A percentile compares a stretch with the other conserved stretches of the same genome.
Conservation (phyloP, 2,329 filamentous ascomycete species). For the Nigrospora sphaerica region DNA sequence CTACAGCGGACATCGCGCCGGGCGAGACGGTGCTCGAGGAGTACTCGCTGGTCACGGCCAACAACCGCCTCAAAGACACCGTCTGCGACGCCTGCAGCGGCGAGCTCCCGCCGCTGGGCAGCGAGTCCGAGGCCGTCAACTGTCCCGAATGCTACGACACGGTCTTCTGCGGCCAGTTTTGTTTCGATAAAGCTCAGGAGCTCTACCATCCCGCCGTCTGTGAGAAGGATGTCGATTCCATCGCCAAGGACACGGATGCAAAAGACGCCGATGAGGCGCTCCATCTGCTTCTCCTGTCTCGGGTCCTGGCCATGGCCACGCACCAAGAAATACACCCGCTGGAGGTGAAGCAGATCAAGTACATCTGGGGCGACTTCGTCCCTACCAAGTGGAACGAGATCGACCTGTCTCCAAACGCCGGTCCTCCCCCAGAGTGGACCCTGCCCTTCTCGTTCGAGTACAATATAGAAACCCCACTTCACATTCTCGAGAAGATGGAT, state of each 20-base stretch:
- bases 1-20: slow-evolving; percentile 69
- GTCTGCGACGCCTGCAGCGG: slow-evolving; percentile 86
- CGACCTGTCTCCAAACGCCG: slow-evolving; percentile 43
- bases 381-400: slow-evolving; percentile 44
- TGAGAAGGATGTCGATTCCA: slow-evolving; percentile 58
- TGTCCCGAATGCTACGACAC: slow-evolving; percentile 59
- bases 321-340: slow-evolving; percentile 57
- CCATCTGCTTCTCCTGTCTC: slow-evolving; percentile 55
- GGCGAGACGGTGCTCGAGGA: slow-evolving; percentile 75
- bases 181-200: slow-evolving; percentile 48
- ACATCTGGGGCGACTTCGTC: slow-evolving; percentile 64
- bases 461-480: slow-evolving; percentile 67
- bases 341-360: slow-evolving; percentile 57
- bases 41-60: slow-evolving; percentile 80
- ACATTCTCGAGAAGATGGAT: slow-evolving; percentile 79
- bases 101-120: slow-evolving; percentile 55
- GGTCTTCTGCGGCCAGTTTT: slow-evolving; percentile 57
- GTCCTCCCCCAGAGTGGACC: slow-evolving; percentile 55
- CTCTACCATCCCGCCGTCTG: slow-evolving; percentile 60
- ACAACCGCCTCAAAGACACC: slow-evolving; percentile 78
- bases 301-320: slow-evolving; percentile 54
- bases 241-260: slow-evolving; percentile 57
- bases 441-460: slow-evolving; percentile 72
- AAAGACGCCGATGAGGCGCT: slow-evolving; percentile 53
- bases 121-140: slow-evolving; percentile 38